These are phyloP conservation scores for Forsythia viridissima DNA, from an alignment of 257 asterid genomes.

Conservation along the genomic window DNA sequence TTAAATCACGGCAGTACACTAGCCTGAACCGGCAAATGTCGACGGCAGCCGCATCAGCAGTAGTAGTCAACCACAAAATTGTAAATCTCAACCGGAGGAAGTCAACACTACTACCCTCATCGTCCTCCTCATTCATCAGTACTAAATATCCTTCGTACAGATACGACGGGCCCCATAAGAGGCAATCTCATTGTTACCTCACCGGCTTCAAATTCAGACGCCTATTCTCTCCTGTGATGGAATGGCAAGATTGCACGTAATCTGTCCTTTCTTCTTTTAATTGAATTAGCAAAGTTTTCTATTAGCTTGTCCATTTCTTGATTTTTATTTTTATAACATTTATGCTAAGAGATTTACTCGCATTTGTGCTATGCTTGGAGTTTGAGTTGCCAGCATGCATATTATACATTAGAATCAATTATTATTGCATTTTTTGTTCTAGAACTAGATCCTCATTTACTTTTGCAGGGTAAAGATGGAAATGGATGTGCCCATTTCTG, in stretches of 20 bases:
- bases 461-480: slow-evolving; percentile 80
- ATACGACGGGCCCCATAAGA: slow-evolving; percentile 27
- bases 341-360: not conserved
- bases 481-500: slow-evolving; percentile 75
- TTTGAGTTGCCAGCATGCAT: not conserved
- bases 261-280: not conserved
- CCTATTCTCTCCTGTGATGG: slow-evolving; percentile 59
- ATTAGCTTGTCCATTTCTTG: not conserved
- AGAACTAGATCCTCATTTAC: not conserved
- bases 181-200: slow-evolving; percentile 21
- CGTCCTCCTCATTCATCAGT: slow-evolving; percentile 35
- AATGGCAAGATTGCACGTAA: slow-evolving; percentile 97
- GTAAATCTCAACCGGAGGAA: slow-evolving; percentile 1
- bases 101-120: slow-evolving; percentile 13
- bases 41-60: slow-evolving; percentile 30
- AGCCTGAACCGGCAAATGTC: slow-evolving; percentile 26
- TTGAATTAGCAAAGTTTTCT: not conserved
- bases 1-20: not conserved
- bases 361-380: not conserved
- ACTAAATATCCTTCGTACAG: slow-evolving; percentile 21
- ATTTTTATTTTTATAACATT: not conserved
- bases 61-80: slow-evolving; percentile 26
- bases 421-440: slow-evolving; percentile 1
- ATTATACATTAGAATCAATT: not conserved
- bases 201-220: slow-evolving; percentile 37